These are phyloP conservation scores for Sporothrix humicola DNA, from an alignment of 2,329 filamentous ascomycete species.

Conservation along the genomic window DNA sequence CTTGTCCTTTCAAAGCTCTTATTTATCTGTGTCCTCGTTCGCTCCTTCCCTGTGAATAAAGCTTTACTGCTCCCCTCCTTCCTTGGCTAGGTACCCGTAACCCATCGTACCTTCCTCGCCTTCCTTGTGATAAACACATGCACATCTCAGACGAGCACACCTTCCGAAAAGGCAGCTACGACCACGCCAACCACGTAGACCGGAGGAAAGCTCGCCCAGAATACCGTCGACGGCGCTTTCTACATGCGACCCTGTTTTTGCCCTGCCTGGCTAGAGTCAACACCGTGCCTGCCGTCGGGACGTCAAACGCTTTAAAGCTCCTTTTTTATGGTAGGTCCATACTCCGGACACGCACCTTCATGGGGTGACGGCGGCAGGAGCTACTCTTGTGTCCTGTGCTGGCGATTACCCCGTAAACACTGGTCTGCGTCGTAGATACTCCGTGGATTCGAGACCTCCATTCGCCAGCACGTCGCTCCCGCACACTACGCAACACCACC, in stretches of 20 bases:
- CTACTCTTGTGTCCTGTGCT: slow-evolving; percentile 2
- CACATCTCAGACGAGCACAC: background rate
- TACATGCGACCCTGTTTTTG: background rate
- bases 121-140: slow-evolving; percentile 28
- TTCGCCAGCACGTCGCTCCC: slow-evolving; percentile 24
- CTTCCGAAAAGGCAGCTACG: slow-evolving; percentile 5
- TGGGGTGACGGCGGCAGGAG: slow-evolving; percentile 11
- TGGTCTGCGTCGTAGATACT: background rate
- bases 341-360: background rate
- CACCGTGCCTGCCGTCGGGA: background rate
- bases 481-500: slow-evolving; percentile 18
- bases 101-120: slow-evolving; percentile 2
- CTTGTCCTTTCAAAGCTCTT: background rate
- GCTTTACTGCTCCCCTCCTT: background rate
- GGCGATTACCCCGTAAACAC: slow-evolving; percentile 6
- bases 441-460: slow-evolving; percentile 23
- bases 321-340: slow-evolving; percentile 9
- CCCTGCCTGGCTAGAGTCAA: background rate
- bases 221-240: background rate
- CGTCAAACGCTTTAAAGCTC: background rate
- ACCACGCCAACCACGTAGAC: slow-evolving; percentile 1
- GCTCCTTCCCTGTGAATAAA: slow-evolving; percentile 1
- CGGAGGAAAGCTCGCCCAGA: background rate
- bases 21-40: slow-evolving; percentile 7
- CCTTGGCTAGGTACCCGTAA: background rate